Conservation (phyloP, 768 basidiomycete genomes). For the Boletus edulis region DNA sequence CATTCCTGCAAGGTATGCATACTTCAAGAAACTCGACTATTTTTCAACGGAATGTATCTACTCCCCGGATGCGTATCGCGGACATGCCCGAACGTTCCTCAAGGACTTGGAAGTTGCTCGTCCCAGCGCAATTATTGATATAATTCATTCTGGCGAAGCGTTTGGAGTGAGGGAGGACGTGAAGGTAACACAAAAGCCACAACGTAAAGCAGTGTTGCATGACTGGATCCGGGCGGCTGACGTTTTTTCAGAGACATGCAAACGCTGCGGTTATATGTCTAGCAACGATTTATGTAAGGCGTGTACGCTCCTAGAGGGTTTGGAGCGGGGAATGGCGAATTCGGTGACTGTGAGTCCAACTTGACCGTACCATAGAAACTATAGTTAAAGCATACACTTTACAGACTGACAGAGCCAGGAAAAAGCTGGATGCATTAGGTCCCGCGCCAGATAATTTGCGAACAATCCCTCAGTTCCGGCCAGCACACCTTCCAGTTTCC, state of each 20-base stretch:
- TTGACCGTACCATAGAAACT: background rate
- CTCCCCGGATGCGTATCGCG: slow-evolving; percentile 97
- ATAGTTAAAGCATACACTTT: slow-evolving; percentile 9
- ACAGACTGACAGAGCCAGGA: slow-evolving; percentile 67
- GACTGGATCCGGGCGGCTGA: background rate
- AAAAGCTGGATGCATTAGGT: slow-evolving; percentile 56
- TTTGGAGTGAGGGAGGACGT: slow-evolving; percentile 85
- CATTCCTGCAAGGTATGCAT: slow-evolving; percentile 77
- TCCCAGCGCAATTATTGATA: slow-evolving; percentile 95
- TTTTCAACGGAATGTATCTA: slow-evolving; percentile 99
- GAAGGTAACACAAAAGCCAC: slow-evolving; percentile 77
- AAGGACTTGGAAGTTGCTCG: slow-evolving; percentile 95
- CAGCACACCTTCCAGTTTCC: slow-evolving; percentile 39
- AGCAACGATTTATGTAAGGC: slow-evolving; percentile 98
- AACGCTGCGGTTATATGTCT: slow-evolving; percentile 92
- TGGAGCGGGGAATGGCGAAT: slow-evolving; percentile 77
- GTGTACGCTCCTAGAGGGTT: slow-evolving; percentile 84
- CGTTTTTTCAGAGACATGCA: slow-evolving; percentile 69
- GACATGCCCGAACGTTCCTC: slow-evolving; percentile 90
- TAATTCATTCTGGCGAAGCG: slow-evolving; percentile 94
- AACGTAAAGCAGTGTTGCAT: slow-evolving; percentile 56
- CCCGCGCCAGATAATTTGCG: slow-evolving; percentile 66
- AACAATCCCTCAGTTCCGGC: slow-evolving; percentile 70
- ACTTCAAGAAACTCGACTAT: slow-evolving; percentile 98
- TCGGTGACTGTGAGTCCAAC: slow-evolving; percentile 54